Evolutionary conservation across 192 early-diverging fungal genomes (phyloP), one percentile per base, ranked within the genome.

Genomic region (Piromyces finnis): DNA sequence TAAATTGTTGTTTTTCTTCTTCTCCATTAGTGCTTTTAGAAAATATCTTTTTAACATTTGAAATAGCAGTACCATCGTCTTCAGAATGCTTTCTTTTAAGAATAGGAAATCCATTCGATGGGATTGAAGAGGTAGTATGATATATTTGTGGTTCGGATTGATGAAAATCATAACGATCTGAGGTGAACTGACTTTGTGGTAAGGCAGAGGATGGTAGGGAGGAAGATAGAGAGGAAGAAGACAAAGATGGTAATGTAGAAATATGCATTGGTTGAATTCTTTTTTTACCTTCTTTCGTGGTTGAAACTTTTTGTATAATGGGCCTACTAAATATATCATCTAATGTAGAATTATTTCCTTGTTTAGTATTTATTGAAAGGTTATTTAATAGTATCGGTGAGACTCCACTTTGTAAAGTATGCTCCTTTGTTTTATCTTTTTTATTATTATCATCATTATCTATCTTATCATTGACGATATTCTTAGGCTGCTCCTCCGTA

Each of bases 281-380:
- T 78, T 93, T 94, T 84, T 94, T 93, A 13, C 96, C 96, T 81
- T 92, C 89, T 68, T 91, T 91, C 13, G 92, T 94, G 77, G 90
- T 84, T 0, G 93, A 90, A 32, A 94, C 89, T 1, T 68, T 68
- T n/a, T 68, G 51, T 26, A 68, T 68, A n/a, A 68, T 68, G 2
- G 51, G 80, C 84, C 80, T 93, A 92, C 29, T 87, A 84, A 17
- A 37, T 13, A 28, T n/a, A 30, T 78, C 77, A 26, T 77, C 37
- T 15, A 27, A 32, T 6, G 30, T 9, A 32, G 3, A 29, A 29
- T 29, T 22, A 35, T 29, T 41, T 29, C 27, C 15, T 27, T 82
- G 29, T 29, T 29, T 51, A 3, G 18, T 17, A 51, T 51, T 51
- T 51, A 51, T 15, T 22, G 79, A 78, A 37, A 28, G 26, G 22